Base-by-base conservation (phyloP, 305 asterid genomes). In the Euphrasia arctica region DNA sequence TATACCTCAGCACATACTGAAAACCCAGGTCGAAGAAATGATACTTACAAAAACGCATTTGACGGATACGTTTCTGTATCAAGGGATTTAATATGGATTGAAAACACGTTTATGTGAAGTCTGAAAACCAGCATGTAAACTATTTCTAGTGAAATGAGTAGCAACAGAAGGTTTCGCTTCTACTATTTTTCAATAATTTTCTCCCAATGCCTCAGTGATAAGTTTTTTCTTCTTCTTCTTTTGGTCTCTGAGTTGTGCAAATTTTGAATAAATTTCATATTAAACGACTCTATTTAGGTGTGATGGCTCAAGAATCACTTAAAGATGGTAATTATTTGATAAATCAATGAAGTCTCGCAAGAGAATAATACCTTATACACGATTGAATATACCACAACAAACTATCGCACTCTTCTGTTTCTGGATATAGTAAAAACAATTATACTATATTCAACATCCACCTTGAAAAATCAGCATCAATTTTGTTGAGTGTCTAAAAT, bases 101-200 rank as follows among this genome's bases (percentile, higher is more conserved):
- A 6, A 15, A 13, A 50, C 52, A 54, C 12, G 58, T 43, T 54
- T 11, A 9, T 50, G n/a, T 48, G 60, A 25, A 58, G 11, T 50
- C 42, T 4, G 36, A 51, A 27, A 60, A 50, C 62, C 63, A 65
- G 63, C 41, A 42, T 60, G 54, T 31, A 65, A 48, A 48, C 65
- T 63, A 43, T 70, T 36, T 2, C 36, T 2, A 48, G 36, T 25
- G 62, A 54, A 52, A 8, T 0, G 11, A 54, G 32, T 27, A 9
- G 14, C 36, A 25, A 54, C 42, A 4, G 13, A 34, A 42, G 60
- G 29, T 45, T 25, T 56, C 60, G 32, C 49, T 51, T 50, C n/a
- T 58, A 39, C 14, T 36, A 27, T 67, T 13, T 55, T 14, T 68
- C 9, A 0, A 43, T 28, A 12, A 58, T 56, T 63, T 48, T 58